phyloP scores from a whole-genome alignment of 2,329 filamentous ascomycete genomes.

The Penicillium sp. region DNA sequence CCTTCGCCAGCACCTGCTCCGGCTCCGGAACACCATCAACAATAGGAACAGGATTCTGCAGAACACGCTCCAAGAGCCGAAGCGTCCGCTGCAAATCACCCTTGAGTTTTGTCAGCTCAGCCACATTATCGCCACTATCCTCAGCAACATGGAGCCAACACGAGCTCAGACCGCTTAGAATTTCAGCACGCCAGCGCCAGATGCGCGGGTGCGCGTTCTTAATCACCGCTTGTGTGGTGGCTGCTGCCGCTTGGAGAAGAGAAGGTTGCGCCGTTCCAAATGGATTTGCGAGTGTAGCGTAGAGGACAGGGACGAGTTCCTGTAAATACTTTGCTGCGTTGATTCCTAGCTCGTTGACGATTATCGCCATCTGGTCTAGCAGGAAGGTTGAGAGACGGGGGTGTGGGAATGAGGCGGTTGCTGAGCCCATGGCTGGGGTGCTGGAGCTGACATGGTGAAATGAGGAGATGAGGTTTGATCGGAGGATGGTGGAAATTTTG shows the following conservation, averaged over 20 bases:
- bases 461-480: conserved; percentile 37
- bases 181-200: conserved; percentile 57
- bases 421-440: conserved; percentile 43
- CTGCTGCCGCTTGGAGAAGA: conserved; percentile 52
- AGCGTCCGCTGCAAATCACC: conserved; percentile 28
- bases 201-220: conserved; percentile 68
- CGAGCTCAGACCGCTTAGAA: conserved; percentile 59
- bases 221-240: conserved; percentile 57
- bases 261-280: conserved; percentile 57
- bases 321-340: conserved; percentile 46
- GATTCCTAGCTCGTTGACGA: conserved; percentile 35
- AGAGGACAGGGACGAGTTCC: conserved; percentile 65
- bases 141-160: conserved; percentile 60
- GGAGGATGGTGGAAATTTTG: conserved; percentile 29
- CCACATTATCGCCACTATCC: not conserved
- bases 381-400: conserved; percentile 50
- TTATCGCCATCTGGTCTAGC: conserved; percentile 27
- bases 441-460: conserved; percentile 48
- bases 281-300: conserved; percentile 63
- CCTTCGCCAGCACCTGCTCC: conserved; percentile 24
- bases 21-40: conserved; percentile 15
- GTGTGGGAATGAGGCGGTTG: conserved; percentile 43
- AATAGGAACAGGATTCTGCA: conserved; percentile 27
- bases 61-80: conserved; percentile 29
- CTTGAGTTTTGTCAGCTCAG: conserved; percentile 24